Evolutionary conservation across 2,329 filamentous ascomycete genomes (phyloP).

Genomic region (Xylariaceae sp.): DNA sequence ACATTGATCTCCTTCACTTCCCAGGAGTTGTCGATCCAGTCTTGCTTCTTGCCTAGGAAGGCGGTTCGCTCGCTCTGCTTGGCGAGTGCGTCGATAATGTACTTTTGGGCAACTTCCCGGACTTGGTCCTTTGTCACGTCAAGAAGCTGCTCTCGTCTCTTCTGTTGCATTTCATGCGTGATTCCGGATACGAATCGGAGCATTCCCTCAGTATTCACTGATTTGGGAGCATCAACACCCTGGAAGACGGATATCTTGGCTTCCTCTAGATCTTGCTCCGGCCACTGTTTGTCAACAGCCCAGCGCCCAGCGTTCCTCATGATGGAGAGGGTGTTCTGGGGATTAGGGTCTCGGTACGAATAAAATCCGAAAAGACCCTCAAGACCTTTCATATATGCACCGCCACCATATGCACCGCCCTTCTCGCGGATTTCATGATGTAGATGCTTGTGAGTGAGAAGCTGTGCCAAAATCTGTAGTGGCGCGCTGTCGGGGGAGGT

Average conservation of each 20-base stretch:
- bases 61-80: conserved; percentile 57
- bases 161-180: conserved; percentile 83
- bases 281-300: conserved; percentile 77
- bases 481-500: conserved; percentile 67
- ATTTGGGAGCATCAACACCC: conserved; percentile 77
- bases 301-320: conserved; percentile 79
- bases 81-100: conserved; percentile 63
- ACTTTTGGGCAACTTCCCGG: conserved; percentile 72
- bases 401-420: conserved; percentile 91
- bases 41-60: conserved; percentile 77
- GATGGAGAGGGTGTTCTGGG: conserved; percentile 77
- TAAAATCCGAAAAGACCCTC: conserved; percentile 91
- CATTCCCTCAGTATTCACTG: conserved; percentile 85
- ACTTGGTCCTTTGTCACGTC: conserved; percentile 81
- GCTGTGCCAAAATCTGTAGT: conserved; percentile 81
- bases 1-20: conserved; percentile 69
- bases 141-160: conserved; percentile 73
- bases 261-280: conserved; percentile 81
- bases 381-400: conserved; percentile 73
- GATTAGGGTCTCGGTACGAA: conserved; percentile 94
- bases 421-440: conserved; percentile 98
- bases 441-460: conserved; percentile 92
- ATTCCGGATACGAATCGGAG: conserved; percentile 77
- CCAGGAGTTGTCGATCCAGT: conserved; percentile 73
- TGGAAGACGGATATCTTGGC: conserved; percentile 96